These are phyloP conservation scores for Eucalyptus polybractea DNA, from an alignment of 345 rosid genomes.

Conservation along the genomic window DNA sequence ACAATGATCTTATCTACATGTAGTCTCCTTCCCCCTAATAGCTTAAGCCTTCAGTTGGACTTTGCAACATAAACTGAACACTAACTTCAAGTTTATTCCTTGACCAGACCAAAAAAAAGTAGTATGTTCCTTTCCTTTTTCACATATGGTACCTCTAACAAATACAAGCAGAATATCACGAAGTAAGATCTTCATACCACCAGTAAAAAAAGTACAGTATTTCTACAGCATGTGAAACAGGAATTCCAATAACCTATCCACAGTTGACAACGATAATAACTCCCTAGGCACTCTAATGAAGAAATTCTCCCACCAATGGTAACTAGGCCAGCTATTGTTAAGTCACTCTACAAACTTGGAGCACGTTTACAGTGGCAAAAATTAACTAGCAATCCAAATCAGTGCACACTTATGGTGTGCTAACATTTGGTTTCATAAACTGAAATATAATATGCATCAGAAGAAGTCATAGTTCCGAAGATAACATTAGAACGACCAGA, in stretches of 20 bases:
- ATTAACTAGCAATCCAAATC: not conserved
- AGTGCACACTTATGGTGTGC: not conserved
- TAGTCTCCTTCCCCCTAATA: not conserved
- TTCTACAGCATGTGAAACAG: not conserved
- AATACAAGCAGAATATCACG: not conserved
- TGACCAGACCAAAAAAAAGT: not conserved
- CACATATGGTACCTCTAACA: not conserved
- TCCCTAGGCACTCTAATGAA: not conserved
- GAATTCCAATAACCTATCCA: not conserved
- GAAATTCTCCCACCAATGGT: not conserved
- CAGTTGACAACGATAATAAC: not conserved
- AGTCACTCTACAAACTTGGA: not conserved
- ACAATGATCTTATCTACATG: no score
- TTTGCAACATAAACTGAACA: not conserved
- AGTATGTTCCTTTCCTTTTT: not conserved
- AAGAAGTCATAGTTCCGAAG: not conserved
- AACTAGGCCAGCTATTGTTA: not conserved
- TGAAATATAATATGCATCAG: no score
- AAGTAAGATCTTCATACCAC: not conserved
- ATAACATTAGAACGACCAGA: not conserved
- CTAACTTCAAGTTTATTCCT: not conserved
- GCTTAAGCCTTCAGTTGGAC: not conserved
- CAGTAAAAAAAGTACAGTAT: not conserved
- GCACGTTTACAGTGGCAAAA: not conserved
- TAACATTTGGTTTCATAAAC: not conserved